These are phyloP conservation scores for Aspergillus panamensis DNA, from an alignment of 495 filamentous ascomycete species.

Conservation along the genomic window DNA sequence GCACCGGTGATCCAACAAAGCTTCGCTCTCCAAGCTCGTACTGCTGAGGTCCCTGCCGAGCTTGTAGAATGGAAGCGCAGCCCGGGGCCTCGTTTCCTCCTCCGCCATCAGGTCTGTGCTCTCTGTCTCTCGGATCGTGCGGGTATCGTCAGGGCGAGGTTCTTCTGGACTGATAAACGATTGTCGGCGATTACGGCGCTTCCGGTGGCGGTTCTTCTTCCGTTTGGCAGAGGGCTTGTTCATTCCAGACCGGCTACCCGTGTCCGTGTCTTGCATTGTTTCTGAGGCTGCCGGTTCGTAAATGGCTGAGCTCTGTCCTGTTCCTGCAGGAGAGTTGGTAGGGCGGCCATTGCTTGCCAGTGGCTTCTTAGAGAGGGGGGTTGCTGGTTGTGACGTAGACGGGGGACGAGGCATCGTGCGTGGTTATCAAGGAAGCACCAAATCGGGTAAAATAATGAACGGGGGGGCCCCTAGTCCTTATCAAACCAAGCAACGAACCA, in stretches of 20 bases:
- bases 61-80: conserved; percentile 54
- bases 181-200: conserved; percentile 39
- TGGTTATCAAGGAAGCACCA: conserved; percentile 5
- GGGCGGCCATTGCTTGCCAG: conserved; percentile 11
- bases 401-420: conserved; percentile 19
- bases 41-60: conserved; percentile 61
- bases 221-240: conserved; percentile 32
- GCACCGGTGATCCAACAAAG: conserved; percentile 76
- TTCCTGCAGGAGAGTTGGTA: conserved; percentile 6
- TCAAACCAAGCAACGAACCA: neutral
- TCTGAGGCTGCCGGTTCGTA: conserved; percentile 19
- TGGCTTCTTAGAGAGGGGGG: conserved; percentile 7
- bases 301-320: conserved; percentile 1
- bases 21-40: conserved; percentile 79
- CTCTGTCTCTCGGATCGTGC: conserved; percentile 24
- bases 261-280: conserved; percentile 23
- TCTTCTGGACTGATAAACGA: conserved; percentile 37
- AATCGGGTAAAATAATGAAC: neutral
- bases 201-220: conserved; percentile 41
- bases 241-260: conserved; percentile 21
- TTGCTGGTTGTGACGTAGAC: conserved; percentile 15
- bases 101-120: conserved; percentile 28
- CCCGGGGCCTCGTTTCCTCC: conserved; percentile 29
- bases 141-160: conserved; percentile 23
- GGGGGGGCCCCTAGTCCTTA: neutral